Conservation (phyloP, 2,329 filamentous ascomycete species). For the Byssoonygena ceratinophila region DNA sequence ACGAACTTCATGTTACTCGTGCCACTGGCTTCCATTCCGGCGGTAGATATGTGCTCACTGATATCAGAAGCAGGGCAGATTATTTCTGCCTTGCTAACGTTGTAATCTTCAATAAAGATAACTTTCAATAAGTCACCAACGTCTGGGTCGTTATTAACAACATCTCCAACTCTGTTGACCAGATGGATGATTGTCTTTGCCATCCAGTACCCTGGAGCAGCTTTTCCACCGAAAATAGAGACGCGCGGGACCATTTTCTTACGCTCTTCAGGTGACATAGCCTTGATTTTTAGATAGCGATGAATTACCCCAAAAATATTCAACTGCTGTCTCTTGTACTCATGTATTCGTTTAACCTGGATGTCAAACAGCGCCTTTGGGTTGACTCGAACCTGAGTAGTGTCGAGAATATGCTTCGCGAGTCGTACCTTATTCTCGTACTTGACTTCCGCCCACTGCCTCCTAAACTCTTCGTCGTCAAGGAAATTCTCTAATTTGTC, state of each 20-base stretch:
- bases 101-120: conserved; percentile 95
- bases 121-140: conserved; percentile 94
- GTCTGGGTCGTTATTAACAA: conserved; percentile 86
- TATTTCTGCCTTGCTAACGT: conserved; percentile 97
- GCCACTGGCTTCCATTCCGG: conserved; percentile 77
- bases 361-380: conserved; percentile 86
- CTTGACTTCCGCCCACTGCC: conserved; percentile 95
- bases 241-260: conserved; percentile 83
- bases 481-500: conserved; percentile 76
- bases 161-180: conserved; percentile 78
- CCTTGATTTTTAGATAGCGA: conserved; percentile 81
- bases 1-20: conserved; percentile 99
- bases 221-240: conserved; percentile 95
- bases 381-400: conserved; percentile 71
- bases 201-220: conserved; percentile 99
- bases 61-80: conserved; percentile 90
- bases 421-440: conserved; percentile 88
- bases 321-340: conserved; percentile 97
- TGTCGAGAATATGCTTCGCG: conserved; percentile 79
- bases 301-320: conserved; percentile 98
- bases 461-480: conserved; percentile 80
- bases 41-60: conserved; percentile 97
- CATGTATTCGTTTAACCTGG: conserved; percentile 97
- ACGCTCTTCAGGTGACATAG: conserved; percentile 67
- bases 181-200: conserved; percentile 97